Conservation (phyloP, 176 grass and related monocot genomes). For the Dendrocalamus sinicus region DNA sequence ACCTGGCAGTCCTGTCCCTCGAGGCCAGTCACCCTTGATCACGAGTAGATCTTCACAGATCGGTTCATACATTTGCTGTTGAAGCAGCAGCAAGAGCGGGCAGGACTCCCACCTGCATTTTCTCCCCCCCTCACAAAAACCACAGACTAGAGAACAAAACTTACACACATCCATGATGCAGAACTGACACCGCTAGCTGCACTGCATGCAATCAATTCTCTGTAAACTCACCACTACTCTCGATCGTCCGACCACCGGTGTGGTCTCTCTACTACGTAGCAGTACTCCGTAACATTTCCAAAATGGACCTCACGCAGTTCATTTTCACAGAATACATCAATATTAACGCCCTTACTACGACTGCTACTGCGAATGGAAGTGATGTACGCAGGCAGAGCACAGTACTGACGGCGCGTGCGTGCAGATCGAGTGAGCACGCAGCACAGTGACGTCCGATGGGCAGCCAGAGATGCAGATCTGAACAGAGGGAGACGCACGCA, state of each 20-base stretch:
- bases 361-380: neutral
- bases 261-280: neutral
- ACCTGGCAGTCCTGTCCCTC: constrained; percentile 26
- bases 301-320: neutral
- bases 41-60: constrained; percentile 10
- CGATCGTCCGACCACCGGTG: neutral
- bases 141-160: constrained; percentile 27
- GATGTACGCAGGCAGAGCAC: neutral
- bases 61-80: neutral
- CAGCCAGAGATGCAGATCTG: neutral
- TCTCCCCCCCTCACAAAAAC: neutral
- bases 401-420: neutral
- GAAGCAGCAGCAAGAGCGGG: neutral
- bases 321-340: neutral
- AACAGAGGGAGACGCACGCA: neutral
- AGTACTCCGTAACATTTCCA: neutral
- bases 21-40: constrained; percentile 2
- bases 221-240: neutral
- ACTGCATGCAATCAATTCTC: neutral
- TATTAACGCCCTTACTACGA: no score
- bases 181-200: neutral
- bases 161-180: neutral
- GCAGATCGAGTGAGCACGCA: neutral
- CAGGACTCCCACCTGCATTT: neutral
- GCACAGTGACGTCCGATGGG: neutral